These are phyloP conservation scores for Neurospora cerealis DNA, from an alignment of 495 filamentous ascomycete species.

Conservation along the genomic window DNA sequence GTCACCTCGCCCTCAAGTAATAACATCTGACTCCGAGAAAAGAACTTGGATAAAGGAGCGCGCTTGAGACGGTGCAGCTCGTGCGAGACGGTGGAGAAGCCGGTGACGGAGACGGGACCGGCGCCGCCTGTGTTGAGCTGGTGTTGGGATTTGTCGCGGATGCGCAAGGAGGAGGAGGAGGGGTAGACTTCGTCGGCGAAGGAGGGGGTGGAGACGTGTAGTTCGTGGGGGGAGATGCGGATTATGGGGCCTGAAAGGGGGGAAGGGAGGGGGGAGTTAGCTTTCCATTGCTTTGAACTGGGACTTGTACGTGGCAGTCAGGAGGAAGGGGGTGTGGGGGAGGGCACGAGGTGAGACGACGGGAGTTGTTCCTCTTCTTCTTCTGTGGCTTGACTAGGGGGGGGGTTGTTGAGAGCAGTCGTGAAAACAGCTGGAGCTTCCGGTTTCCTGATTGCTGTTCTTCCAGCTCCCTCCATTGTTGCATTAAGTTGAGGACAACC, in stretches of 20 bases:
- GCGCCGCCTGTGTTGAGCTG: slow-evolving; percentile 10
- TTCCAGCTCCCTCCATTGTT: too few species aligned
- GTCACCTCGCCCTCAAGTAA: slow-evolving; percentile 24
- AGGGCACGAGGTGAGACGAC: too few species aligned
- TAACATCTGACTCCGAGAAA: slow-evolving; percentile 27
- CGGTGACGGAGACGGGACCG: slow-evolving; percentile 18
- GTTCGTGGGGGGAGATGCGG: slow-evolving; percentile 27
- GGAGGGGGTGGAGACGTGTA: slow-evolving; percentile 20
- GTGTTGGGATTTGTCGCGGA: slow-evolving; percentile 22
- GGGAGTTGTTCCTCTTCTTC: too few species aligned
- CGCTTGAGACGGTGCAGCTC: slow-evolving; percentile 33
- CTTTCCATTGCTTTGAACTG: too few species aligned
- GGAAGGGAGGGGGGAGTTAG: too few species aligned
- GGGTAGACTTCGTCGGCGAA: slow-evolving; percentile 28
- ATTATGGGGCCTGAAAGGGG: slow-evolving; percentile 29
- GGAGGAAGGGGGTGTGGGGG: too few species aligned
- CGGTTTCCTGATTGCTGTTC: too few species aligned
- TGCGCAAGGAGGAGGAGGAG: slow-evolving; percentile 10
- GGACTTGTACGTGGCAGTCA: too few species aligned
- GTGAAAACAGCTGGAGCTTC: too few species aligned
- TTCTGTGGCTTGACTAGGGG: too few species aligned
- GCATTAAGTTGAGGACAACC: too few species aligned
- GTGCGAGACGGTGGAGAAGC: slow-evolving; percentile 37
- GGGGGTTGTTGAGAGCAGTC: too few species aligned
- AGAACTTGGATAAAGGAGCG: slow-evolving; percentile 33